Base-by-base conservation (phyloP, 345 rosid genomes). In the Syzygium aromaticum region DNA sequence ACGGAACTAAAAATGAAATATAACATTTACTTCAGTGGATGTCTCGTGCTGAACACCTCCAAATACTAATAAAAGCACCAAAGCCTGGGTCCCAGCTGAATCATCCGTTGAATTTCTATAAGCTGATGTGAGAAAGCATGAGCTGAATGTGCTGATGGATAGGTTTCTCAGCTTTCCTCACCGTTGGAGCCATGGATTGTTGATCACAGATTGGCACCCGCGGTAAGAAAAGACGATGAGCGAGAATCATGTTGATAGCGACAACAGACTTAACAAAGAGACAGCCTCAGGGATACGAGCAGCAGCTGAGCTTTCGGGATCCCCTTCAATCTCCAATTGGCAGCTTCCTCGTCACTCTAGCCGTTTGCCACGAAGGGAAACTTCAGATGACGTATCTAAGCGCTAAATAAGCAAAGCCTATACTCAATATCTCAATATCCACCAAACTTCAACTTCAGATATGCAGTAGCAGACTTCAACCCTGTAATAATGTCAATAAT, bases 81-180 rank as follows among this genome's bases (percentile, higher is more conserved):
- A 53, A 85, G 85, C 59, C 25, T 40, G 33, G 56, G 88, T 61
- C 61, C 84, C 46, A 86, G 88, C 77, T 86, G 30, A 80, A 82
- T 43, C 85, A 80, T 30, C 46, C 53, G 46, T 53, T 77, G 27
- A 54, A 52, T 46, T 90, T 90, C 88, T 46, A 86, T 7, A 27
- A 84, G 77, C 64, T 86, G 87, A 87, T 78, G 59, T 78, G 78
- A 38, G 88, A 86, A 46, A 85, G 87, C 54, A 83, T 86, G 86
- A 87, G 91, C 84, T 64, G 87, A 88, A 57, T 64, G 80, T 91
- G 89, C 87, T 67, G 91, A 92, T 80, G 89, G 86, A 92, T 80
- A 89, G 91, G 91, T 94, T 88, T 89, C 88, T 57, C 63, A 84
- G 92, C 92, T 90, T 94, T 93, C 93, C 93, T 92, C 88, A 91